These are phyloP conservation scores for Penicillium subrubescens DNA, from an alignment of 495 filamentous ascomycete genomes.

Conservation along the genomic window DNA sequence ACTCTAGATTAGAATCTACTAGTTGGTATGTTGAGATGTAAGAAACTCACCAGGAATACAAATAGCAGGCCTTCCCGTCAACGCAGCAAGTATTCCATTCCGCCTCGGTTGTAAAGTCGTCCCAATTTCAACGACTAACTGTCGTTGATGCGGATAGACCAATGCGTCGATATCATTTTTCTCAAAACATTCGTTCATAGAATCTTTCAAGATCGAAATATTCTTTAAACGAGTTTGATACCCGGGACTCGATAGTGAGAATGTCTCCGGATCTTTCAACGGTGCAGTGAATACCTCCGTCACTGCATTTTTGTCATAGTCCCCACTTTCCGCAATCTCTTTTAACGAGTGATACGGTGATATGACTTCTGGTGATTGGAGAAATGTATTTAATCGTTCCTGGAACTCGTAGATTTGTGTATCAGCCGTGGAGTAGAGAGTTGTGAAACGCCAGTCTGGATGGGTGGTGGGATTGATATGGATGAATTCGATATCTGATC, in stretches of 20 bases:
- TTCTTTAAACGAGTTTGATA: conserved; percentile 45
- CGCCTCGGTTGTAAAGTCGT: conserved; percentile 55
- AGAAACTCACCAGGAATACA: conserved; percentile 51
- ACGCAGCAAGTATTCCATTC: conserved; percentile 66
- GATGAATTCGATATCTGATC: conserved; percentile 19
- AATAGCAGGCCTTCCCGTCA: conserved; percentile 65
- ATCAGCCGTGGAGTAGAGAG: conserved; percentile 49
- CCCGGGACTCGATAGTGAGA: conserved; percentile 43
- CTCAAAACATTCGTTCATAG: conserved; percentile 50
- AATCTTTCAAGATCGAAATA: conserved; percentile 50
- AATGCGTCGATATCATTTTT: conserved; percentile 54
- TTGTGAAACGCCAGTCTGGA: conserved; percentile 50
- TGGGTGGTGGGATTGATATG: conserved; percentile 44
- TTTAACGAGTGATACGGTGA: conserved; percentile 42
- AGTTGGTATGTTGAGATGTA: too few species aligned
- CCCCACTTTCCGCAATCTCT: conserved; percentile 58
- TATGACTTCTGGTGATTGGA: conserved; percentile 28
- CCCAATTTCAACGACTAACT: conserved; percentile 61
- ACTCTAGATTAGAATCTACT: too few species aligned
- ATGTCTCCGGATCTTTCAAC: conserved; percentile 23
- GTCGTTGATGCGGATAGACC: conserved; percentile 68
- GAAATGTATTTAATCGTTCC: conserved; percentile 51
- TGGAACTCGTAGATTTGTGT: conserved; percentile 62
- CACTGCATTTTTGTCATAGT: conserved; percentile 51
- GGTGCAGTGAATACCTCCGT: conserved; percentile 42